phyloP scores from a whole-genome alignment of 2,329 filamentous ascomycete genomes.

The Ophiosphaerella korrae region DNA sequence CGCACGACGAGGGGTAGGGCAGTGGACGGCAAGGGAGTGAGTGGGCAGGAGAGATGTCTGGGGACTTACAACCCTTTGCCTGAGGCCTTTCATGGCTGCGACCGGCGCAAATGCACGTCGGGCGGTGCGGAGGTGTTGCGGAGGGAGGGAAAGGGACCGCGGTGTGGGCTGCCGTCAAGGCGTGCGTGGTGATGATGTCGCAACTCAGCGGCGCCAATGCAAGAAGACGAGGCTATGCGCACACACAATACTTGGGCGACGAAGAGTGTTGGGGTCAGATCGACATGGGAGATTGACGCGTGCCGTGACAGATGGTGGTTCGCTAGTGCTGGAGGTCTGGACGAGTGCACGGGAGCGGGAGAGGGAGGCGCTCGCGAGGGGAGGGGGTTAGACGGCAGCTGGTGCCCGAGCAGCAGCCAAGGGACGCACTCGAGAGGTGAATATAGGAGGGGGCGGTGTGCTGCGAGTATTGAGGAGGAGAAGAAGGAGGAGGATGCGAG shows the following conservation, averaged over 20 bases:
- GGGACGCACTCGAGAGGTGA: conserved; percentile 16
- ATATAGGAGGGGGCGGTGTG: conserved; percentile 5
- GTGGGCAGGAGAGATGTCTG: conserved; percentile 29
- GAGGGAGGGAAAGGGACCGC: conserved; percentile 30
- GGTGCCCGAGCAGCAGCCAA: conserved; percentile 23
- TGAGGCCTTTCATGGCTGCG: conserved; percentile 91
- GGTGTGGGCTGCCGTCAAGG: conserved; percentile 29
- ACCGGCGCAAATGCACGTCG: conserved; percentile 38
- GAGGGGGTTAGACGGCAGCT: conserved; percentile 27
- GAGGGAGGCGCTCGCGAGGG: conserved; percentile 26
- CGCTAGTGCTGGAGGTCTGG: conserved; percentile 35
- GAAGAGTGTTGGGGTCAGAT: conserved; percentile 28
- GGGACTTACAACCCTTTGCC: conserved; percentile 89
- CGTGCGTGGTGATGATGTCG: conserved; percentile 23
- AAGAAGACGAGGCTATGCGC: conserved; percentile 20
- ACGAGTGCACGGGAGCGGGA: conserved; percentile 28
- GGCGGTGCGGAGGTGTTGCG: conserved; percentile 33
- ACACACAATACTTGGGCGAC: conserved; percentile 17
- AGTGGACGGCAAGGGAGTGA: conserved; percentile 27
- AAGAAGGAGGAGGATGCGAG: conserved; percentile 20
- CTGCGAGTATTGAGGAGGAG: conserved; percentile 16
- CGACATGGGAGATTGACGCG: conserved; percentile 38
- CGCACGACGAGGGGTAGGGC: conserved; percentile 33
- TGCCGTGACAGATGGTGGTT: conserved; percentile 25
- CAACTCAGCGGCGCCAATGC: conserved; percentile 37